Evolutionary conservation across 768 basidiomycete species (phyloP).

Genomic region (Sarcodon aspratus): DNA sequence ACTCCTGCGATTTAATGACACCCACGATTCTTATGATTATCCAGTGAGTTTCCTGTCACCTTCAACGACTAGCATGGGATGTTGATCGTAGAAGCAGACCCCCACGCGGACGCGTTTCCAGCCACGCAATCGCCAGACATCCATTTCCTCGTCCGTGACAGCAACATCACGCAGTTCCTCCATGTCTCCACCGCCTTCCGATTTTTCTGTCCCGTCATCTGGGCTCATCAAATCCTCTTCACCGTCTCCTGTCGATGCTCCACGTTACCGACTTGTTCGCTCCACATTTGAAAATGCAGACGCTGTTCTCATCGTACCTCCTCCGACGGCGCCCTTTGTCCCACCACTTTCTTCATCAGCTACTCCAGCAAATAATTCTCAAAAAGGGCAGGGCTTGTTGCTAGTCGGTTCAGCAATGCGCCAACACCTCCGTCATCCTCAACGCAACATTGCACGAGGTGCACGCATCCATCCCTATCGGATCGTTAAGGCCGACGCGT

Average conservation of each 20-base stretch:
- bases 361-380: background rate
- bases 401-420: conserved; percentile 38
- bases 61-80: background rate
- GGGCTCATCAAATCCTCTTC: background rate
- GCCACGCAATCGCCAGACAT: background rate
- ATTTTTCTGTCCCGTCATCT: background rate
- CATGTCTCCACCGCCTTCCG: background rate
- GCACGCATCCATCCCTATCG: conserved; percentile 48
- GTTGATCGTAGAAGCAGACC: background rate
- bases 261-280: conserved; percentile 23
- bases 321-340: conserved; percentile 7
- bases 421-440: conserved; percentile 28
- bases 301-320: conserved; percentile 34
- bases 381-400: conserved; percentile 23
- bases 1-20: background rate
- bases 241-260: background rate
- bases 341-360: conserved; percentile 6
- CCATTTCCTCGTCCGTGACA: background rate
- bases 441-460: conserved; percentile 29
- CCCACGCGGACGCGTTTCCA: too few species aligned
- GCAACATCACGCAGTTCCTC: background rate
- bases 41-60: background rate
- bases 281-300: conserved; percentile 42
- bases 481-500: conserved; percentile 14
- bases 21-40: background rate